Percentiles rank a stretch among this genome's conserved stretches.
These are phyloP conservation scores for Saccharomycopsis sp. DNA, from an alignment of 805 yeast genomes.

Conservation along the genomic window DNA sequence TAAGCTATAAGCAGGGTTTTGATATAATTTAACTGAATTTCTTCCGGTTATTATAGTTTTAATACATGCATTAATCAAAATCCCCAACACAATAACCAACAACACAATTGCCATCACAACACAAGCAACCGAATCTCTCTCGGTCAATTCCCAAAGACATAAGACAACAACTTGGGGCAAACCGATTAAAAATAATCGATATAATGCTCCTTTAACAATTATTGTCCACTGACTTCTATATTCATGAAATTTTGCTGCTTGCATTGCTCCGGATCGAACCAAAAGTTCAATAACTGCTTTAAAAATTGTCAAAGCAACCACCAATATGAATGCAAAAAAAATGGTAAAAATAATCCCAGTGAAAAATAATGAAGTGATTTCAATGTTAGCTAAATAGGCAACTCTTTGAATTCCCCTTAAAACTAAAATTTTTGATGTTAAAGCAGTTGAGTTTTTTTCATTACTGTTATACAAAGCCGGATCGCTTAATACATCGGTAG, in stretches of 20 bases:
- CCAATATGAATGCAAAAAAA: constrained; percentile 60
- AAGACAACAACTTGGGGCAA: constrained; percentile 81
- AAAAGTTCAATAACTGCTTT: constrained; percentile 63
- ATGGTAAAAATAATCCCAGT: constrained; percentile 82
- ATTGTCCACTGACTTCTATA: constrained; percentile 78
- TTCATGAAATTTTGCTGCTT: constrained; percentile 59
- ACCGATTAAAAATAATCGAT: constrained; percentile 74
- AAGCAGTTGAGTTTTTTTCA: constrained; percentile 51
- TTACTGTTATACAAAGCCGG: constrained; percentile 55
- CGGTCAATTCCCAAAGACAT: constrained; percentile 85
- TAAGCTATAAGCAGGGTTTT: constrained; percentile 87
- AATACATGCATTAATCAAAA: constrained; percentile 65
- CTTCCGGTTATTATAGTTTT: constrained; percentile 73
- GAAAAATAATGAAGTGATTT: constrained; percentile 76
- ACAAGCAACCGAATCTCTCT: constrained; percentile 76
- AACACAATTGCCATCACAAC: constrained; percentile 73
- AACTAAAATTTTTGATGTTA: constrained; percentile 65
- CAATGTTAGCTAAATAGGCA: constrained; percentile 76
- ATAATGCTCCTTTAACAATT: constrained; percentile 84
- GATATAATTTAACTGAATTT: constrained; percentile 61
- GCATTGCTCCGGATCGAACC: constrained; percentile 50
- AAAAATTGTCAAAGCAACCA: constrained; percentile 50
- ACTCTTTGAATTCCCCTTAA: constrained; percentile 91
- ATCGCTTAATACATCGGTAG: constrained; percentile 43
- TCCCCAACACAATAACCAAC: constrained; percentile 46